Conservation (phyloP, 148 eudicot species). For the Spergularia marina region DNA sequence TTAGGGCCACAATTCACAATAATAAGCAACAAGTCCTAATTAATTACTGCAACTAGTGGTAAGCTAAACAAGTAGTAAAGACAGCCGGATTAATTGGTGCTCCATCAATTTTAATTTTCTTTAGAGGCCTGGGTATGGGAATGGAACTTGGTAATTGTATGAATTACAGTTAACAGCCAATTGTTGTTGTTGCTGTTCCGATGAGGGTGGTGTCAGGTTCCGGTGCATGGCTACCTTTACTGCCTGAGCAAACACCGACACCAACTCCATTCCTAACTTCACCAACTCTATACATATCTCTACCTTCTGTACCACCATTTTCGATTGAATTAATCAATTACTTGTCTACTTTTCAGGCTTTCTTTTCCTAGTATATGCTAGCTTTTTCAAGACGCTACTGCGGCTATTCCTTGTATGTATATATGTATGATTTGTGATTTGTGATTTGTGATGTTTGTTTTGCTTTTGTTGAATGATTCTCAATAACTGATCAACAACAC, state of each 20-base stretch:
- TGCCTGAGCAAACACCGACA: constrained; percentile 33
- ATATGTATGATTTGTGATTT: no score
- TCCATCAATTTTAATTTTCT: background rate
- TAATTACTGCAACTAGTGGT: no score
- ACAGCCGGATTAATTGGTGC: background rate
- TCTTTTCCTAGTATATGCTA: background rate
- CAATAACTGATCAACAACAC: no score
- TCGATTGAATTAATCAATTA: no score
- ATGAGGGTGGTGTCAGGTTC: background rate
- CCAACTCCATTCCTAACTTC: constrained; percentile 35
- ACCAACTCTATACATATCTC: constrained; percentile 37
- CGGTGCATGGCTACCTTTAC: constrained; percentile 23
- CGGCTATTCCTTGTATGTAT: background rate
- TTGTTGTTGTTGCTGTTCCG: background rate
- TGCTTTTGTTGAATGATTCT: no score
- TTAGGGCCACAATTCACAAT: no score
- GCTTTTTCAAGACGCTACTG: background rate
- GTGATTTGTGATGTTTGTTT: no score
- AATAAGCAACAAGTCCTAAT: no score
- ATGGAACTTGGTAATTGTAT: constrained; percentile 28
- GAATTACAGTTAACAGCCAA: background rate
- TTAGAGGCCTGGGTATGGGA: constrained; percentile 27
- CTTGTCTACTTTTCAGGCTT: background rate
- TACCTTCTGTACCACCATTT: constrained; percentile 25
- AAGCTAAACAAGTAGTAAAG: no score